These are phyloP conservation scores for Astragalus membranaceus DNA, from an alignment of 306 rosid genomes.

Conservation along the genomic window DNA sequence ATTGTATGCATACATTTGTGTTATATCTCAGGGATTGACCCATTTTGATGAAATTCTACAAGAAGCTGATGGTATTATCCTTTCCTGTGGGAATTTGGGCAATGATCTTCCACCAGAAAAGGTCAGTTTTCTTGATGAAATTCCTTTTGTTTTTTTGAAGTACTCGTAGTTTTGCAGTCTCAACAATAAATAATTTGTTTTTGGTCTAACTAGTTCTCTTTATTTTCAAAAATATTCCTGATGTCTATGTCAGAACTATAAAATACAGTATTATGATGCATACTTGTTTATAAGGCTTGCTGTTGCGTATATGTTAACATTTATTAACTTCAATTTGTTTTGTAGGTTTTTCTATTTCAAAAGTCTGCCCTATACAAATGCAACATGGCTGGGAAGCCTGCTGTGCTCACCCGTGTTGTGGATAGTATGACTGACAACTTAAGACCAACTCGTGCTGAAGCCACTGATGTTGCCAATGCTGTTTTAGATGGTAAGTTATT, in stretches of 20 bases:
- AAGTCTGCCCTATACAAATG: no score
- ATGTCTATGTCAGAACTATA: no score
- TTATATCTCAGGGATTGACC: constrained; percentile 60
- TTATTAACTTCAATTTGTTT: no score
- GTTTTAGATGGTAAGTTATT: constrained; percentile 79
- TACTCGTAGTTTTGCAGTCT: no score
- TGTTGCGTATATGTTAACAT: no score
- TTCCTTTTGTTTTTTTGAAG: constrained; percentile 9
- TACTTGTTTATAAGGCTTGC: no score
- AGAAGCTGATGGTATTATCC: constrained; percentile 94
- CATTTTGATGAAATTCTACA: constrained; percentile 89
- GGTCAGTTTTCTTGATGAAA: constrained; percentile 38
- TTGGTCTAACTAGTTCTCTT: no score
- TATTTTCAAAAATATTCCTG: no score
- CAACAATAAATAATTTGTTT: no score
- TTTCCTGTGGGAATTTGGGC: constrained; percentile 92
- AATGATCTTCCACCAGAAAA: constrained; percentile 96
- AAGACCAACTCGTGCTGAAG: constrained; percentile 99
- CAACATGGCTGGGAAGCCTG: no score
- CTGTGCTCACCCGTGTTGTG: constrained; percentile 94
- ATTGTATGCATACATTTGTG: neutral
- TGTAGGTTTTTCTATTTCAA: no score
- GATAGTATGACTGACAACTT: constrained; percentile 98
- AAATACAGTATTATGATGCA: no score
- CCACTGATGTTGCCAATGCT: constrained; percentile 99